Percentiles rank a stretch among this genome's conserved stretches.
Evolutionary conservation across 192 early-diverging fungal species (phyloP).

Genomic region (Dissophora ornata): DNA sequence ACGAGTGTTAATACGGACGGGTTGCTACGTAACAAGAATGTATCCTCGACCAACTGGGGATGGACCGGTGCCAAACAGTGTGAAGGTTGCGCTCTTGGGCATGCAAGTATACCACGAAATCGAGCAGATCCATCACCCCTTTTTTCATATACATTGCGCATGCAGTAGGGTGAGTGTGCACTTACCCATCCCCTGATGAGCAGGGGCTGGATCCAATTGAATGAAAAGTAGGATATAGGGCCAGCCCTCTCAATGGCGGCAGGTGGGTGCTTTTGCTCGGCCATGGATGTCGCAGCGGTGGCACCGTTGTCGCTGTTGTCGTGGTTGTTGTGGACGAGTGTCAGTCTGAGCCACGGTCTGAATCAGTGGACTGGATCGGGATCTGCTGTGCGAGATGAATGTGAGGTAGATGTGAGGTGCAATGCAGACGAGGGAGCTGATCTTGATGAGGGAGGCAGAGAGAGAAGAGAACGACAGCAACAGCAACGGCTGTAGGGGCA

Average conservation of each 20-base stretch:
- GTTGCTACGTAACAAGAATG: too few relatives aligned
- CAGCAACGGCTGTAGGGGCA: too few relatives aligned
- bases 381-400: too few relatives aligned
- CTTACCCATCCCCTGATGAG: conserved; percentile 52
- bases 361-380: not conserved
- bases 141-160: too few relatives aligned
- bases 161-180: too few relatives aligned
- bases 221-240: conserved; percentile 46
- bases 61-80: too few relatives aligned
- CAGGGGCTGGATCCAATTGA: conserved; percentile 52
- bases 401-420: not conserved
- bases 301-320: too few relatives aligned
- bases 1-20: not conserved
- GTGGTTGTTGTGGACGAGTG: too few relatives aligned
- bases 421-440: not conserved
- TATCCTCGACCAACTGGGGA: too few relatives aligned
- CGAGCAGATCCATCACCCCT: not conserved
- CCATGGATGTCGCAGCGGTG: conserved; percentile 10
- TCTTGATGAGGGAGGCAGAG: not conserved
- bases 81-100: too few relatives aligned
- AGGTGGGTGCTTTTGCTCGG: conserved; percentile 38
- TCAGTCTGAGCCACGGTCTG: too few relatives aligned
- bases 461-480: not conserved
- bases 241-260: conserved; percentile 32
- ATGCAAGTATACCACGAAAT: too few relatives aligned